Evolutionary conservation across 83 land plant genomes (phyloP).

Genomic region (Thuja plicata): DNA sequence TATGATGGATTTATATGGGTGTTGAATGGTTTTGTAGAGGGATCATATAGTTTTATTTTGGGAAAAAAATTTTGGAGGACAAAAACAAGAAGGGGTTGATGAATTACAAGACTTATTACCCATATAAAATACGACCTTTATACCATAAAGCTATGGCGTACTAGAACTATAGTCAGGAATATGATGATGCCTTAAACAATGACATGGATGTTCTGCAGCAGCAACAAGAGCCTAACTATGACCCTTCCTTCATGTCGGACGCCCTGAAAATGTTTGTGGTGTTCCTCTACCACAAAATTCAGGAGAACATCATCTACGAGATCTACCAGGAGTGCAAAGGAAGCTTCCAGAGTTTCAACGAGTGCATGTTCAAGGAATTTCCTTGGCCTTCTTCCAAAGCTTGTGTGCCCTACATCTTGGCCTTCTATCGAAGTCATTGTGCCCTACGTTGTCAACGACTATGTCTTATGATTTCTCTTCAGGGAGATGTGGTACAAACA

Average conservation of each 20-base stretch:
- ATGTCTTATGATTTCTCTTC: conserved; percentile 91
- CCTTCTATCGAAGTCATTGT: conserved; percentile 87
- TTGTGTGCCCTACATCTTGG: no score
- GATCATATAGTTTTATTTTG: no score
- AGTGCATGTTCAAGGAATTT: conserved; percentile 75
- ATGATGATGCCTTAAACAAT: conserved; percentile 32
- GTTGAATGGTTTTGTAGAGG: no score
- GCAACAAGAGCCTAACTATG: conserved; percentile 36
- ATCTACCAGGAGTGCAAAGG: conserved; percentile 95
- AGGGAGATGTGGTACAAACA: conserved; percentile 95
- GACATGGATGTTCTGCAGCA: conserved; percentile 20
- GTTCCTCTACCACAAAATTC: conserved; percentile 86
- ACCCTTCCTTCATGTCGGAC: conserved; percentile 76
- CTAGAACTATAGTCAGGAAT: conserved; percentile 22
- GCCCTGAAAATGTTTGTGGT: conserved; percentile 92
- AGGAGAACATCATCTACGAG: conserved; percentile 96
- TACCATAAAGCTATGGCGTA: conserved; percentile 34
- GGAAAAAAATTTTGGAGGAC: no score
- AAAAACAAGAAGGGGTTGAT: no score
- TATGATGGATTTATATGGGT: no score
- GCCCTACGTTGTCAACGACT: conserved; percentile 85
- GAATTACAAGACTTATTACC: no score
- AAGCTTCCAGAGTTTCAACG: conserved; percentile 80
- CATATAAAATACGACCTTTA: no score
- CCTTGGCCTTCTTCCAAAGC: conserved; percentile 93